Conservation (phyloP, 2,329 filamentous ascomycete genomes). For the Penicillium sp. region DNA sequence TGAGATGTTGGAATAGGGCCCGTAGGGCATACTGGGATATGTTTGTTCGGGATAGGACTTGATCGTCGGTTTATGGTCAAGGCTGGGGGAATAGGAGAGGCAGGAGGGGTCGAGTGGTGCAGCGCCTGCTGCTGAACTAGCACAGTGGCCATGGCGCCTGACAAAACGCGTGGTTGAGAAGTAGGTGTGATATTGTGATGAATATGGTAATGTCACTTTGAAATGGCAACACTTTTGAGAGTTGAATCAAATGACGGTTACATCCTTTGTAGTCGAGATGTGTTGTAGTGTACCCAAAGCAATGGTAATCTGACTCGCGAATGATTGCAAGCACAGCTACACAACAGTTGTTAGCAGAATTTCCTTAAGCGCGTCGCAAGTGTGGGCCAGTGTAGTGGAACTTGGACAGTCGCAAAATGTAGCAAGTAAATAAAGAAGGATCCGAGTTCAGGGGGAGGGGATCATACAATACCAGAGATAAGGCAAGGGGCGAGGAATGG, state of each 20-base stretch:
- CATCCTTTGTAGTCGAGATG: conserved; percentile 14
- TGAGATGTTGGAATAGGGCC: conserved; percentile 55
- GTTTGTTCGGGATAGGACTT: conserved; percentile 72
- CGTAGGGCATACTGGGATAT: conserved; percentile 79
- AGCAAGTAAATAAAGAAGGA: conserved; percentile 2
- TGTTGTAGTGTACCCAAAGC: not conserved
- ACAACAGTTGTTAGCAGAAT: not conserved
- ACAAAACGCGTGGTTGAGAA: not conserved
- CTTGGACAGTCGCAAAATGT: not conserved
- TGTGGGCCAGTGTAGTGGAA: not conserved
- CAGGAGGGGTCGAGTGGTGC: conserved; percentile 43
- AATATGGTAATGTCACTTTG: not conserved
- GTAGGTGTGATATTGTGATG: not conserved
- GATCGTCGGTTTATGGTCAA: conserved; percentile 53
- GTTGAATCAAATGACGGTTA: conserved; percentile 8
- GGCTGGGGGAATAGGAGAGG: conserved; percentile 40
- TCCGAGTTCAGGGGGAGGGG: not conserved
- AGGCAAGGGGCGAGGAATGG: conserved; percentile 13
- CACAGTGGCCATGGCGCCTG: conserved; percentile 38
- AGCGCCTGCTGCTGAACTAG: conserved; percentile 41
- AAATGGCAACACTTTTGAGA: not conserved
- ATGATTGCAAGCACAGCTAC: not conserved
- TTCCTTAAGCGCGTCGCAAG: not conserved
- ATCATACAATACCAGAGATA: conserved; percentile 11
- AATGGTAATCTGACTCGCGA: not conserved